Evolutionary conservation across 306 rosid genomes (phyloP).

Genomic region (Alnus rubra): DNA sequence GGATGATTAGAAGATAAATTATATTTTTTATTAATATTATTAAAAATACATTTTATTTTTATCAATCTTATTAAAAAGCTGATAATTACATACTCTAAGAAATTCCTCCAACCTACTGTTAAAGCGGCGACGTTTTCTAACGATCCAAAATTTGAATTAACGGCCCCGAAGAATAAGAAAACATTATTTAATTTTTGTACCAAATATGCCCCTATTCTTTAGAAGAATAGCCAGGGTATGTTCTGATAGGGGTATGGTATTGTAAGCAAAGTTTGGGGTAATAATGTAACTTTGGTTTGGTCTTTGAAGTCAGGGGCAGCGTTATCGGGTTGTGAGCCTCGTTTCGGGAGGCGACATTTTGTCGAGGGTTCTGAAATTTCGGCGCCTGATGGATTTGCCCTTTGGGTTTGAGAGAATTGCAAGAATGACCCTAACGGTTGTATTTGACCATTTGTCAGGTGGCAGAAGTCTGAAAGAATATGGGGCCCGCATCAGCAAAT

Average conservation of each 20-base stretch:
- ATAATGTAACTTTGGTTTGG: constrained; percentile 14
- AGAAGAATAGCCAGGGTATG: neutral
- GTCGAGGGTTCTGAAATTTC: constrained; percentile 44
- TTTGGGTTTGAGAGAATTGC: constrained; percentile 5
- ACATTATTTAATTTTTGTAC: neutral
- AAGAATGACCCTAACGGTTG: constrained; percentile 46
- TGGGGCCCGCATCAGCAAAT: constrained; percentile 27
- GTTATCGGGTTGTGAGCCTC: constrained; percentile 35
- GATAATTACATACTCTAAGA: too few relatives aligned
- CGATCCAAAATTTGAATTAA: constrained; percentile 33
- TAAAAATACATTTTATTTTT: too few relatives aligned
- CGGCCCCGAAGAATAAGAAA: neutral
- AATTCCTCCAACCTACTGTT: neutral
- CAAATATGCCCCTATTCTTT: constrained; percentile 4
- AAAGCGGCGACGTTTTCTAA: constrained; percentile 10
- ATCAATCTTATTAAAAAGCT: too few relatives aligned
- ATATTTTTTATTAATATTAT: too few relatives aligned
- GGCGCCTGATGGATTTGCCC: constrained; percentile 31
- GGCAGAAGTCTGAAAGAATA: too few relatives aligned
- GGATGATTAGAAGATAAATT: too few relatives aligned
- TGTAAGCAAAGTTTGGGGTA: constrained; percentile 20
- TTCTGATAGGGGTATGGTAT: neutral
- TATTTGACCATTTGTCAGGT: constrained; percentile 16
- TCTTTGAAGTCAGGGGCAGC: constrained; percentile 28
- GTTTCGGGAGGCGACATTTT: constrained; percentile 39